Evolutionary conservation across 2,329 filamentous ascomycete species (phyloP), one percentile per base, ranked within the genome.

Genomic region (Parastagonospora nodorum): DNA sequence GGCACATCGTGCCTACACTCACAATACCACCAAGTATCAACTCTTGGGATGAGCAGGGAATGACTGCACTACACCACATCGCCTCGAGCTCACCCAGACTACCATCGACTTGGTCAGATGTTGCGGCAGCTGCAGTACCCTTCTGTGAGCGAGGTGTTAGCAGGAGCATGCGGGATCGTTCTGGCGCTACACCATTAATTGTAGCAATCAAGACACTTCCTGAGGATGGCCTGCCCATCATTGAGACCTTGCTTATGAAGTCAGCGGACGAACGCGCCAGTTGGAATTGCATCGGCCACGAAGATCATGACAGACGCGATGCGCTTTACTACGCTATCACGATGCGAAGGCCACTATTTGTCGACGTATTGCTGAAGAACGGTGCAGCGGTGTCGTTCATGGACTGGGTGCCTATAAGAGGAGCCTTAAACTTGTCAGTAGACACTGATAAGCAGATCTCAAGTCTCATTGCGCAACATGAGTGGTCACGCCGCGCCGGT

Each of bases 121-220:
- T 72, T 14, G 66, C 64, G 11, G 40, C 50, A 15, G 59, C 64
- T 10, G 55, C 50, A 0, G 51, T 36, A 5, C 54, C 60, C 12
- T 71, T 72, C 42, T 72, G 69, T 40, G 63, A 67, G 35, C 59
- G 58, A 30, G 67, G 67, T 30, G 55, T 67, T 2, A 69, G 68
- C 43, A 60, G 68, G 30, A 71, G 61, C 38, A 68, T 71, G 56
- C 64, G 69, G 15, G 66, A 72, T 48, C 52, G 59, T 33, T 64
- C 63, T 4, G 69, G 69, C 7, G 68, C 68, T 0, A 71, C 68
- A 8, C 67, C 69, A 19, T 64, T 72, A n/a, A 72, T 72, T 36
- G 50, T 61, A 27, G 69, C 69, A 2, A 46, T 68, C 31, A 70
- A 60, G 19, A 57, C 51, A 4, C 59, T 71, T 9, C 64, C 66